Conservation (phyloP, 345 rosid species). For the Brassica carinata region DNA sequence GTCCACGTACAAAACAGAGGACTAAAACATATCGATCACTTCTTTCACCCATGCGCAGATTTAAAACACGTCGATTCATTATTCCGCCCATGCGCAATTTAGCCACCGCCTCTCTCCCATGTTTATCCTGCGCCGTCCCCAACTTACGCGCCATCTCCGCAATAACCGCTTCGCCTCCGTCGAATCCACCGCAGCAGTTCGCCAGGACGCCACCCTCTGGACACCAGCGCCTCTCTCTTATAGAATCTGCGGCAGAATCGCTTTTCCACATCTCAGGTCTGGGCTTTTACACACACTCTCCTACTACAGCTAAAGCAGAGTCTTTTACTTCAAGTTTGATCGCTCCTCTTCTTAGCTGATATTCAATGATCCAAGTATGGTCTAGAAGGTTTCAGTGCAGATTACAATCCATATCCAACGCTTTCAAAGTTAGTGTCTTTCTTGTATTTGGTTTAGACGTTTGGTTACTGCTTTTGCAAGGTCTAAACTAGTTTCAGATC, state of each 20-base stretch:
- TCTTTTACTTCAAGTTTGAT: constrained; percentile 3
- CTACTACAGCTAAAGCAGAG: no score
- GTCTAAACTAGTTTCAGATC: constrained; percentile 57
- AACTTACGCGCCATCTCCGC: constrained; percentile 35
- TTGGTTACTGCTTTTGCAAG: constrained; percentile 60
- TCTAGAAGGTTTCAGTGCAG: constrained; percentile 1
- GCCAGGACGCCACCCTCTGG: constrained; percentile 78
- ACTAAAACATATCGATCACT: background rate
- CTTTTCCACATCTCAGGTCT: constrained; percentile 87
- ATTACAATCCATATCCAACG: constrained; percentile 5
- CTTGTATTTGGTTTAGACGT: background rate
- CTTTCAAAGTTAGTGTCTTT: background rate
- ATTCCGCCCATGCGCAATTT: constrained; percentile 27
- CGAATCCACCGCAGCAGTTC: constrained; percentile 62
- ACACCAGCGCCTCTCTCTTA: constrained; percentile 58
- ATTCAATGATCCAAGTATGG: background rate
- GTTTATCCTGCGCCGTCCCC: constrained; percentile 70
- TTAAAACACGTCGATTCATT: no score
- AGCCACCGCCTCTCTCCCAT: constrained; percentile 80
- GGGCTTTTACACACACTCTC: background rate
- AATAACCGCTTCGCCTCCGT: constrained; percentile 48
- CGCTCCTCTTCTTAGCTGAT: constrained; percentile 8
- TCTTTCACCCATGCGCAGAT: background rate
- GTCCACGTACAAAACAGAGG: constrained; percentile 42
- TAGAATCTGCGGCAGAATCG: constrained; percentile 76